Evolutionary conservation across 2,329 filamentous ascomycete species (phyloP).

Genomic region (Microcyclosporella mali): DNA sequence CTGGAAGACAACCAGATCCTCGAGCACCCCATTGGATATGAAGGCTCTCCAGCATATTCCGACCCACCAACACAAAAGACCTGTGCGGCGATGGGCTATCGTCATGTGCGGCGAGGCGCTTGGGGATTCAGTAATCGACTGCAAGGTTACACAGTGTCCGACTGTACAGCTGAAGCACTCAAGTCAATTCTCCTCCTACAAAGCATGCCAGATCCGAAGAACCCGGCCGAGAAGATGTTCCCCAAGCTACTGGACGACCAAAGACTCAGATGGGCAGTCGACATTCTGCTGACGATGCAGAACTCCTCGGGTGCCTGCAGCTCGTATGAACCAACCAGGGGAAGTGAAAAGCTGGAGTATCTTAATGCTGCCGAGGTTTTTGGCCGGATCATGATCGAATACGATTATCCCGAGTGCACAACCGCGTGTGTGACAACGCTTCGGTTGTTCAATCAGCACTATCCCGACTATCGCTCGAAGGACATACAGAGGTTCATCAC

Average conservation of each 20-base stretch:
- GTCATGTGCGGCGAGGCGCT: slow-evolving; percentile 83
- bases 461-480: slow-evolving; percentile 68
- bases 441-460: slow-evolving; percentile 71
- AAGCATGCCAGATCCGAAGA: slow-evolving; percentile 53
- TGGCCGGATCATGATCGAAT: slow-evolving; percentile 95
- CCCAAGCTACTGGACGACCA: slow-evolving; percentile 67
- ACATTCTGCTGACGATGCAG: slow-evolving; percentile 87
- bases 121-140: slow-evolving; percentile 93
- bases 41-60: slow-evolving; percentile 48
- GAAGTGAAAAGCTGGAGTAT: slow-evolving; percentile 69
- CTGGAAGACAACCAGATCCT: slow-evolving; percentile 87
- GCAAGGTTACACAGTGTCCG: slow-evolving; percentile 92
- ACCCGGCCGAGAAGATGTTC: slow-evolving; percentile 41
- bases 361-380: slow-evolving; percentile 97
- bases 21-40: slow-evolving; percentile 71
- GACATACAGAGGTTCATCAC: slow-evolving; percentile 71
- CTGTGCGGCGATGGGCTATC: slow-evolving; percentile 49
- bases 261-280: slow-evolving; percentile 78
- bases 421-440: slow-evolving; percentile 88
- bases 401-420: slow-evolving; percentile 96
- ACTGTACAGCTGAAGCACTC: slow-evolving; percentile 86
- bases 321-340: slow-evolving; percentile 81
- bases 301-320: slow-evolving; percentile 80
- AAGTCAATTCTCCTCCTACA: slow-evolving; percentile 84
- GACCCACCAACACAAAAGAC: slow-evolving; percentile 29